Evolutionary conservation across 1,139 yeast species (phyloP), one percentile per base, ranked within the genome.

Genomic region (Geotrichum europaeum): DNA sequence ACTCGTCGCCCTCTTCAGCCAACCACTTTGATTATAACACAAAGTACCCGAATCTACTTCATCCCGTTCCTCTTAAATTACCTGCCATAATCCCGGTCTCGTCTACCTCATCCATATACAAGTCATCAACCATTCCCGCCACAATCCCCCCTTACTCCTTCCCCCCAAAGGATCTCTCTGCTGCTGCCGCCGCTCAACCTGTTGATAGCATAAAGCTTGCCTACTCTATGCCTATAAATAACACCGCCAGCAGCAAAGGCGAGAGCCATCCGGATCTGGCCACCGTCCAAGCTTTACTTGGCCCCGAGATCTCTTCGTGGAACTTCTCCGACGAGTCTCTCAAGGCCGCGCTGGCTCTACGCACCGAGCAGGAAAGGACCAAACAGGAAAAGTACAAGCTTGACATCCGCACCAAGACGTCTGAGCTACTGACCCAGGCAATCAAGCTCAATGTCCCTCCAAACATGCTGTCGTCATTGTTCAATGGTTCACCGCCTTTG

Each of bases 321-420:
- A 85, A 86, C 0, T 79, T 78, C 69, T 77, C 88, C 2, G 92
- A 88, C 63, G 78, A 79, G 25, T 81, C 95, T 2, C 79, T 86
- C 49, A 72, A 80, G 32, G 86, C 84, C 65, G 84, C 92, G 0
- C 75, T 91, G 52, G 80, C 80, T 51, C 79, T 89, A 36, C 81
- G 86, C 62, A 76, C 84, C 2, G 95, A 89, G 70, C 96, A 88
- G 69, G 97, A 92, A 71, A 79, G 82, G 51, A 88, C 97, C 1
- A 86, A 86, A 66, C 97, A 91, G 72, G 96, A 88, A 66, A 86
- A 79, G 68, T 86, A 87, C 71, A 81, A 81, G 61, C 76, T 86
- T 47, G 96, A 91, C 70, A 76, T 81, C 49, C 79, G 87, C 40
- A 80, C 81, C 60, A 80, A 82, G 62, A 82, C 87, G 49, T 74